Base-by-base conservation (phyloP, 2,329 filamentous ascomycete genomes). In the Penicillium sumatraense region DNA sequence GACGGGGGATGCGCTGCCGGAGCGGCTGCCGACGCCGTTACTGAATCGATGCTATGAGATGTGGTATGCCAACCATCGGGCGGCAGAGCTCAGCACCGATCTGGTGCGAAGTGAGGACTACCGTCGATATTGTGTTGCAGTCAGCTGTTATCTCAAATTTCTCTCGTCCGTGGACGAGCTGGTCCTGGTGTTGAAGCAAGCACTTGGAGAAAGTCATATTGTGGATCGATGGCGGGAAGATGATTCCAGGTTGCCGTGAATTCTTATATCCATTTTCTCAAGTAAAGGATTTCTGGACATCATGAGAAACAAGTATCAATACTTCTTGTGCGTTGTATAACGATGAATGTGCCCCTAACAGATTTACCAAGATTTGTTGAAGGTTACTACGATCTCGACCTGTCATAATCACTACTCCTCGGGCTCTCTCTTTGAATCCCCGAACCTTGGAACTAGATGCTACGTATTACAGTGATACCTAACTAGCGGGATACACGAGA, bases 21-120 rank as follows among this genome's bases (percentile, higher is more conserved):
- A 80, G 49, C 67, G 80, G 3, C 58, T 83, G 0, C 81, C 81
- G 0, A 75, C 77, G 1, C 81, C 81, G 1, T 59, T 83, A 18
- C 62, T 81, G 1, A 69, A 72, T 3, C 71, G 73, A 2, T 72
- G 65, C 13, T 59, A 67, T 23, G 65, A 72, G 38, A 65, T 60
- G 21, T 69, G 67, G 62, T 54, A 50, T 23, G 41, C 42, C 1
- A 60, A 61, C 10, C 56, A 61, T 3, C 41, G 35, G 2, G 61
- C 68, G 11, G 54, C 70, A 1, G 57, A 69, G 2, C 47, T 81
- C 16, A 75, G 56, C 11, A 68, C 57, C 0, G 60, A 71, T 0
- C 54, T 76, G 6, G 66, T 79, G 1, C 64, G 71, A 8, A 75
- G 80, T 42, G 74, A 78, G 48, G 61, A 75, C 2, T 80, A 80